Evolutionary conservation across 371 early-diverging fungal species (phyloP).

Genomic region (Mycotypha africana): DNA sequence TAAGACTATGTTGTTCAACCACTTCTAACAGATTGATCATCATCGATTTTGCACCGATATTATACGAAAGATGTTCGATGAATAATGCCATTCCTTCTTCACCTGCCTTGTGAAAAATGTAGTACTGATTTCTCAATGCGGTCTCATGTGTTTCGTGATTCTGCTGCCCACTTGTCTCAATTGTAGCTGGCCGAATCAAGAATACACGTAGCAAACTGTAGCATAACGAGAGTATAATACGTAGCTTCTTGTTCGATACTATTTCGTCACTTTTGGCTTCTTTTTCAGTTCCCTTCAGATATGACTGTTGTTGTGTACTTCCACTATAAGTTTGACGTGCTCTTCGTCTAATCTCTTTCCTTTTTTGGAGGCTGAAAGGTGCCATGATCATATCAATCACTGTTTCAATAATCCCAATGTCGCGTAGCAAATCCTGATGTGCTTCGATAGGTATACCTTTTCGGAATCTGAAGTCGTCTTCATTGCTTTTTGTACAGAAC

Average conservation of each 20-base stretch:
- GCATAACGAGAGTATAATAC: slow-evolving; percentile 16
- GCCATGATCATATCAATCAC: slow-evolving; percentile 35
- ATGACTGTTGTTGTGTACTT: not conserved
- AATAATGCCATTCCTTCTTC: slow-evolving; percentile 23
- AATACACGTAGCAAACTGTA: slow-evolving; percentile 30
- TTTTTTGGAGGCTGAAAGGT: slow-evolving; percentile 34
- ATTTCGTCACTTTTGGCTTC: not conserved
- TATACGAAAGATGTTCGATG: slow-evolving; percentile 19
- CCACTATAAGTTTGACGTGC: not conserved
- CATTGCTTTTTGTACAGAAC: slow-evolving; percentile 44
- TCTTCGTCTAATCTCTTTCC: slow-evolving; percentile 13
- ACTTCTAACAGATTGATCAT: slow-evolving; percentile 12
- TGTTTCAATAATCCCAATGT: slow-evolving; percentile 41
- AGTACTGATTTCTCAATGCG: slow-evolving; percentile 14
- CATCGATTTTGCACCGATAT: slow-evolving; percentile 26
- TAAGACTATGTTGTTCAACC: not conserved
- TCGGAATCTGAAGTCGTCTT: slow-evolving; percentile 32
- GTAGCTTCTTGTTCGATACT: slow-evolving; percentile 2
- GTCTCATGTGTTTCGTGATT: slow-evolving; percentile 1
- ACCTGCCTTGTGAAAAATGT: slow-evolving; percentile 15
- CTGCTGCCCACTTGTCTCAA: slow-evolving; percentile 8
- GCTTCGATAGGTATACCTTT: slow-evolving; percentile 38
- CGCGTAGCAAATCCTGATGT: slow-evolving; percentile 48
- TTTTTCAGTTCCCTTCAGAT: not conserved
- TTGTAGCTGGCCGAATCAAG: slow-evolving; percentile 10